Conservation (phyloP, 164 flowering plant species). For the Buxus sempervirens region DNA sequence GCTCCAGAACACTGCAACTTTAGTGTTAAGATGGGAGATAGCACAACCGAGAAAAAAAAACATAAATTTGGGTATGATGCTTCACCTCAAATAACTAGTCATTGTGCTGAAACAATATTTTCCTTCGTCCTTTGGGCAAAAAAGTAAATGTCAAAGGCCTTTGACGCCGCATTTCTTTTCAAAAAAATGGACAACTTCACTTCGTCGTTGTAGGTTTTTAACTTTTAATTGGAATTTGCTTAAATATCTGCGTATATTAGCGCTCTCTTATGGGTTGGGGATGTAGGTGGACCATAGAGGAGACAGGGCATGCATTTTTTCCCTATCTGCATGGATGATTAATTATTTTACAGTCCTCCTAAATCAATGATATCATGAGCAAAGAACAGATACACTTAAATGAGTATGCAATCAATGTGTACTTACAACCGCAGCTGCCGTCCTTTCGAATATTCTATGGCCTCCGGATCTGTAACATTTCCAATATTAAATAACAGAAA, state of each 20-base stretch:
- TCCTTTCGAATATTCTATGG: conserved; percentile 60
- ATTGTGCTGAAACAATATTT: too few relatives aligned
- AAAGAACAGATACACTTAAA: neutral
- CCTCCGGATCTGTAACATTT: conserved; percentile 69
- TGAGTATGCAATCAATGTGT: neutral
- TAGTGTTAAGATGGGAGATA: neutral
- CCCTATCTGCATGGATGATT: too few relatives aligned
- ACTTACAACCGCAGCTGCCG: conserved; percentile 95
- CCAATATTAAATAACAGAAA: conserved; percentile 7
- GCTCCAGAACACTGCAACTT: too few relatives aligned
- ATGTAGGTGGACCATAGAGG: neutral
- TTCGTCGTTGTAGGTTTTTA: neutral
- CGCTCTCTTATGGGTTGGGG: neutral
- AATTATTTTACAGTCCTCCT: too few relatives aligned
- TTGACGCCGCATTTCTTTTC: neutral
- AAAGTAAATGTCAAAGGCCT: neutral
- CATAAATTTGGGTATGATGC: neutral
- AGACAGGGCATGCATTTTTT: too few relatives aligned
- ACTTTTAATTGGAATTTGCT: too few relatives aligned
- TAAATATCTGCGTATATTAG: neutral
- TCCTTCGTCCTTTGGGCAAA: neutral
- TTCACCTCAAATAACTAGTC: neutral
- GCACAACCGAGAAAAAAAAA: neutral
- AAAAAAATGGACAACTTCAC: neutral
- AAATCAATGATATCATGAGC: neutral